Evolutionary conservation across 345 rosid genomes (phyloP).

Genomic region (Bretschneidera sinensis): DNA sequence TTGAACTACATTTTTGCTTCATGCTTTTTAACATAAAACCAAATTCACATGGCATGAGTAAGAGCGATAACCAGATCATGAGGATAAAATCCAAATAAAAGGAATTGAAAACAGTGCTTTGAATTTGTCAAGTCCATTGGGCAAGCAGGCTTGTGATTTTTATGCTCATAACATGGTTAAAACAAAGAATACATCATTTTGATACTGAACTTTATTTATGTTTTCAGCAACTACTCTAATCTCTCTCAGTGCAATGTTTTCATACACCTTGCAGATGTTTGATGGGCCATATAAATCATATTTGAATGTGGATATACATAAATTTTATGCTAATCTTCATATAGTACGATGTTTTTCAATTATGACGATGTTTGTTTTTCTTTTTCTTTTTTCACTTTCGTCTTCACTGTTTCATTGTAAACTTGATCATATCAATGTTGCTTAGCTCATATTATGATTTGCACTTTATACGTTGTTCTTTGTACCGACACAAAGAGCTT

Average conservation of each 20-base stretch:
- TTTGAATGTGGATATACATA: not conserved
- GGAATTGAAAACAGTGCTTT: too few relatives aligned
- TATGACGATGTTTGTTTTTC: too few relatives aligned
- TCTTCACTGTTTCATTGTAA: too few relatives aligned
- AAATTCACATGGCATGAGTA: too few relatives aligned
- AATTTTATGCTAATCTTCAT: not conserved
- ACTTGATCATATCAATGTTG: not conserved
- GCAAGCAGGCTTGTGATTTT: not conserved
- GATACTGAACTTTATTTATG: not conserved
- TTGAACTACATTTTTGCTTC: too few relatives aligned
- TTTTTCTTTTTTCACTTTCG: not conserved
- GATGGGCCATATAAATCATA: not conserved
- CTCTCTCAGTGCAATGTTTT: too few relatives aligned
- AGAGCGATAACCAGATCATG: too few relatives aligned
- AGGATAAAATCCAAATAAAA: too few relatives aligned
- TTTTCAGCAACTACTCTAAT: not conserved
- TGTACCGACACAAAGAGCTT: too few relatives aligned
- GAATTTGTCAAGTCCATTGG: too few relatives aligned
- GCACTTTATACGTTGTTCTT: too few relatives aligned
- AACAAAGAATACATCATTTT: not conserved
- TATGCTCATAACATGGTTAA: not conserved
- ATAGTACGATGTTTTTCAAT: not conserved
- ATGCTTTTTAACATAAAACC: too few relatives aligned
- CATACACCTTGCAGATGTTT: not conserved
- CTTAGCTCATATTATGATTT: not conserved